These are phyloP conservation scores for Vicia faba DNA, from an alignment of 306 rosid species.

Conservation along the genomic window DNA sequence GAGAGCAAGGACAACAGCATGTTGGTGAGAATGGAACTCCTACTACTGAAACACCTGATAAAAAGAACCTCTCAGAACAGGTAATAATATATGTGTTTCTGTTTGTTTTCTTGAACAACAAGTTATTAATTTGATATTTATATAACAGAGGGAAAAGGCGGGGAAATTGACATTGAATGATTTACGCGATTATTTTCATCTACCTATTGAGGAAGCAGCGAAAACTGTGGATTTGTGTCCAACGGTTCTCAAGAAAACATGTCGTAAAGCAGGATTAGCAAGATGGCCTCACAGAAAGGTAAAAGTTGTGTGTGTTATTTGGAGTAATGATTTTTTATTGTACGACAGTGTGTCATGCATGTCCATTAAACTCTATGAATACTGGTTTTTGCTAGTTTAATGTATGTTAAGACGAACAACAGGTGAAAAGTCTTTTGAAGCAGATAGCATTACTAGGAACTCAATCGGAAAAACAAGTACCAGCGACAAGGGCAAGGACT, in stretches of 20 bases:
- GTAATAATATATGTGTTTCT: slow-evolving; percentile 28
- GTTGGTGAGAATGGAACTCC: not conserved
- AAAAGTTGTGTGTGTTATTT: not conserved
- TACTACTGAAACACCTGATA: not conserved
- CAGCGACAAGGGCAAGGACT: slow-evolving; percentile 40
- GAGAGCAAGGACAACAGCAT: not conserved
- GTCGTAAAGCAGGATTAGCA: slow-evolving; percentile 51
- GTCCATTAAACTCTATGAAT: not conserved
- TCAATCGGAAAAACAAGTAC: slow-evolving; percentile 26
- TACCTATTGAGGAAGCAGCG: slow-evolving; percentile 64
- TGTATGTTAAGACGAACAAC: not conserved
- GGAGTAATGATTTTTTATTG: too few species aligned
- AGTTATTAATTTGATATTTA: not conserved
- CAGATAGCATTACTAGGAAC: slow-evolving; percentile 39
- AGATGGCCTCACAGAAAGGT: slow-evolving; percentile 95
- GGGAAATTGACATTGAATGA: slow-evolving; percentile 54
- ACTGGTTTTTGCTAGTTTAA: not conserved
- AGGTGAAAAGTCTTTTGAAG: slow-evolving; percentile 56
- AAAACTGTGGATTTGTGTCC: slow-evolving; percentile 49
- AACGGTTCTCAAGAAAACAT: slow-evolving; percentile 70
- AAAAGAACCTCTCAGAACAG: slow-evolving; percentile 49
- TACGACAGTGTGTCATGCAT: too few species aligned
- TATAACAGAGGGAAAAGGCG: slow-evolving; percentile 60
- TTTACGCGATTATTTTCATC: slow-evolving; percentile 48
- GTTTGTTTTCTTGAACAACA: not conserved